Conservation (phyloP, 306 rosid species). For the Vicia faba region DNA sequence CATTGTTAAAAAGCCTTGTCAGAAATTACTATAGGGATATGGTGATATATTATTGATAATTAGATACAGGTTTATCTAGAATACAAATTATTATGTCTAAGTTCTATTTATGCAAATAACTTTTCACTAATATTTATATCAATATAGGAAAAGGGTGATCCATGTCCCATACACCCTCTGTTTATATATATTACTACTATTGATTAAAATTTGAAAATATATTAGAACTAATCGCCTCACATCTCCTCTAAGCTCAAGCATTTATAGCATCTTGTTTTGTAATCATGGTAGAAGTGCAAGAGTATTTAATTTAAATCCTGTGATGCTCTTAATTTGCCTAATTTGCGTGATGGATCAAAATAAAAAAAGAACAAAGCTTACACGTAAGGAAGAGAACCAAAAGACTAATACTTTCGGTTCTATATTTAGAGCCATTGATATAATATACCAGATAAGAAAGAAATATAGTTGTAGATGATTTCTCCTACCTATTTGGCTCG, state of each 20-base stretch:
- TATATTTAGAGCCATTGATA: background rate
- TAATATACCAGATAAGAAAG: background rate
- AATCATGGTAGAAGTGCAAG: too few species aligned
- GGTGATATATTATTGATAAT: slow-evolving; percentile 17
- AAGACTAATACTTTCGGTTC: slow-evolving; percentile 6
- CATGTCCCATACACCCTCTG: too few species aligned
- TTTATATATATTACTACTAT: too few species aligned
- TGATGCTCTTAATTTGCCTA: background rate
- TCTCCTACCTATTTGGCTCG: slow-evolving; percentile 76
- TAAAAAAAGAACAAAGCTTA: slow-evolving; percentile 1
- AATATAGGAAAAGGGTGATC: too few species aligned
- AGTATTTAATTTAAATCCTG: slow-evolving; percentile 4
- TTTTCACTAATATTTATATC: background rate
- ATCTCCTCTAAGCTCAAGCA: too few species aligned
- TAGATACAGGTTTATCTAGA: slow-evolving; percentile 6
- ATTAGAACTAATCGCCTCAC: too few species aligned
- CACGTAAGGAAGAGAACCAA: background rate
- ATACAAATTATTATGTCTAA: background rate
- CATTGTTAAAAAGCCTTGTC: slow-evolving; percentile 32
- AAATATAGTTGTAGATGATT: slow-evolving; percentile 14
- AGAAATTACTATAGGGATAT: slow-evolving; percentile 33
- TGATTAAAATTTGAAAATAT: too few species aligned
- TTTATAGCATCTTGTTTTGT: too few species aligned
- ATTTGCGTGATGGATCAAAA: slow-evolving; percentile 14
- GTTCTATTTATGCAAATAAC: slow-evolving; percentile 10